A percentile compares a stretch with the other conserved stretches of the same genome.
Conservation (phyloP, 345 rosid species). For the Eucalyptus tenuipes region DNA sequence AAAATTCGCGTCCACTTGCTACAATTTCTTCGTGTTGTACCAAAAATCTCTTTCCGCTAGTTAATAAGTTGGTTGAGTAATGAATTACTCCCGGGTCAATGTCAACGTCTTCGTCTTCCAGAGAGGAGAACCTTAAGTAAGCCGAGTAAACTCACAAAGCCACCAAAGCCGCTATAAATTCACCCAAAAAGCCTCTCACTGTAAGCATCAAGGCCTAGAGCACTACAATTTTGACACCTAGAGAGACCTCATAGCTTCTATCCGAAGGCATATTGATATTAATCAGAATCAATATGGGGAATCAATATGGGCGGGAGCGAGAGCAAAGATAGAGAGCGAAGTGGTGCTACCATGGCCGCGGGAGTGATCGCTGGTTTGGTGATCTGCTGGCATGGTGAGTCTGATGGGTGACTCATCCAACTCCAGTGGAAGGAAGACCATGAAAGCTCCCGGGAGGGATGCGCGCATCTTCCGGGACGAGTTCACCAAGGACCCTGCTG, state of each 20-base stretch:
- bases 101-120: background rate
- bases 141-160: background rate
- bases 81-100: no score
- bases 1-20: background rate
- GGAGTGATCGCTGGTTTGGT: background rate
- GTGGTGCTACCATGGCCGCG: background rate
- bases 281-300: background rate
- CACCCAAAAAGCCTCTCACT: background rate
- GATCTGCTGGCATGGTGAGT: background rate
- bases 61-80: background rate
- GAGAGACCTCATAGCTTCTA: background rate
- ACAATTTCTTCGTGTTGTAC: background rate
- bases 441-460: slow-evolving; percentile 1
- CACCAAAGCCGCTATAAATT: background rate
- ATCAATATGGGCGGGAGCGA: background rate
- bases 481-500: background rate
- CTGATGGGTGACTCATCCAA: background rate
- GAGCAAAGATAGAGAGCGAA: background rate
- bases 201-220: background rate
- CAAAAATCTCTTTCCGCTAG: background rate
- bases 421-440: background rate
- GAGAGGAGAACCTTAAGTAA: background rate
- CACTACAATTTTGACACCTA: background rate
- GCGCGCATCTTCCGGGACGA: background rate
- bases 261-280: background rate